These are phyloP conservation scores for Pythium phragmiticola DNA, from an alignment of 352 stramenopile species.

Conservation along the genomic window DNA sequence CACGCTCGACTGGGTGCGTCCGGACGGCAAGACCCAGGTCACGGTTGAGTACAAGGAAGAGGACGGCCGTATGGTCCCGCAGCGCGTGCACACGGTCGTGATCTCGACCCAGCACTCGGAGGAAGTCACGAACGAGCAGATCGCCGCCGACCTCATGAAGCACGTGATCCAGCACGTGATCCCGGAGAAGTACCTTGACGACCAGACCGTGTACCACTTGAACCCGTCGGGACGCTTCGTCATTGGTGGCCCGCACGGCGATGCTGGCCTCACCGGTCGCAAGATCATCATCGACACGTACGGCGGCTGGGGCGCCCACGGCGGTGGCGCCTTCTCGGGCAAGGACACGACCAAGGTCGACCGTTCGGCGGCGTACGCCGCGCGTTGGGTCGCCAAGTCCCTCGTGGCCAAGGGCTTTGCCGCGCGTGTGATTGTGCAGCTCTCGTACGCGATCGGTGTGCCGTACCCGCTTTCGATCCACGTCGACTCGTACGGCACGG, in stretches of 20 bases:
- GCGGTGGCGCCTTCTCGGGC: slow-evolving; percentile 98
- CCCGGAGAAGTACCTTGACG: slow-evolving; percentile 98
- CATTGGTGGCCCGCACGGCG: slow-evolving; percentile 98
- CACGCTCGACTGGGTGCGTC: slow-evolving; percentile 97
- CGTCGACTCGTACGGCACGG: slow-evolving; percentile 98
- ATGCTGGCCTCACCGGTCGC: slow-evolving; percentile 97
- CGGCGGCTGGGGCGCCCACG: slow-evolving; percentile 98
- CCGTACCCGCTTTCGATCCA: slow-evolving; percentile 96
- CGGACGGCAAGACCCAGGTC: slow-evolving; percentile 99
- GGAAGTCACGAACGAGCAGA: slow-evolving; percentile 99
- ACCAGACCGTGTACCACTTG: slow-evolving; percentile 99
- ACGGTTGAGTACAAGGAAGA: slow-evolving; percentile 98
- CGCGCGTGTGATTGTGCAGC: slow-evolving; percentile 94
- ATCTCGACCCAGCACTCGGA: slow-evolving; percentile 99
- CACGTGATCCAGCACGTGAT: slow-evolving; percentile 99
- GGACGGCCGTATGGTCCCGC: slow-evolving; percentile 93
- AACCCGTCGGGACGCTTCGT: slow-evolving; percentile 99
- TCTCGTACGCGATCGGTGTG: slow-evolving; percentile 99
- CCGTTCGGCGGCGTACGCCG: slow-evolving; percentile 97
- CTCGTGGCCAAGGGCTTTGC: slow-evolving; percentile 95
- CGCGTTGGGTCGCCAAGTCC: slow-evolving; percentile 98
- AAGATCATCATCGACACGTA: slow-evolving; percentile 99
- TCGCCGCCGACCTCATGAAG: slow-evolving; percentile 97
- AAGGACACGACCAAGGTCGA: slow-evolving; percentile 99
- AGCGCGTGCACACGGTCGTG: slow-evolving; percentile 98